A percentile compares a stretch with the other conserved stretches of the same genome.
Conservation (phyloP, 2,329 filamentous ascomycete genomes). For the Epichloe bromicola region DNA sequence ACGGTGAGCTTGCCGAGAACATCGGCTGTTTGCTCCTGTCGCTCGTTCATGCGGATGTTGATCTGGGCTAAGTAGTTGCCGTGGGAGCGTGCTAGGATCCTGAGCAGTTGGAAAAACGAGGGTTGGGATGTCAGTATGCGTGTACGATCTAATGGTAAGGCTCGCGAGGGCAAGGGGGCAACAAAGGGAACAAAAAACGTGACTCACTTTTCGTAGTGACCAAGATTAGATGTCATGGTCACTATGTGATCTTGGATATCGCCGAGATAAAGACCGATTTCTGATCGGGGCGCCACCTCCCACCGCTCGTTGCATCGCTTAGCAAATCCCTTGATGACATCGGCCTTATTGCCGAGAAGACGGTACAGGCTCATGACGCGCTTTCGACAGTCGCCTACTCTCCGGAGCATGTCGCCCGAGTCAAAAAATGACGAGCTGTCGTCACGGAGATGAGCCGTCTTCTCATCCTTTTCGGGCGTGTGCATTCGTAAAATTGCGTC, state of each 20-base stretch:
- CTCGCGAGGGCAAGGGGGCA: not conserved
- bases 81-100: constrained; percentile 80
- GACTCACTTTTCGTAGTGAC: constrained; percentile 86
- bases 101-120: not conserved
- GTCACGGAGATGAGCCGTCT: constrained; percentile 34
- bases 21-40: constrained; percentile 89
- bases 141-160: not conserved
- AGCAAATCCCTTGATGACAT: constrained; percentile 97
- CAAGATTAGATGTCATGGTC: constrained; percentile 94
- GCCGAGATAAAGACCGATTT: constrained; percentile 94
- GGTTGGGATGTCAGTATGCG: not conserved
- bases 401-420: constrained; percentile 70
- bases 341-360: constrained; percentile 88
- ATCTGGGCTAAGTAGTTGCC: constrained; percentile 98
- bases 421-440: constrained; percentile 31
- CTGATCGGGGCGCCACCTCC: constrained; percentile 86
- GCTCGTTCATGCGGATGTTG: constrained; percentile 97
- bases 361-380: constrained; percentile 95
- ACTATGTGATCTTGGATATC: constrained; percentile 99
- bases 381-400: constrained; percentile 88
- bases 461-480: constrained; percentile 36
- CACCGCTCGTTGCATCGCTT: constrained; percentile 97
- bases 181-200: not conserved
- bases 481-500: constrained; percentile 79
- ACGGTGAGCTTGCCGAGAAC: constrained; percentile 92